Conservation (phyloP, 805 yeast genomes). For the Wickerhamiella vanderwaltii region DNA sequence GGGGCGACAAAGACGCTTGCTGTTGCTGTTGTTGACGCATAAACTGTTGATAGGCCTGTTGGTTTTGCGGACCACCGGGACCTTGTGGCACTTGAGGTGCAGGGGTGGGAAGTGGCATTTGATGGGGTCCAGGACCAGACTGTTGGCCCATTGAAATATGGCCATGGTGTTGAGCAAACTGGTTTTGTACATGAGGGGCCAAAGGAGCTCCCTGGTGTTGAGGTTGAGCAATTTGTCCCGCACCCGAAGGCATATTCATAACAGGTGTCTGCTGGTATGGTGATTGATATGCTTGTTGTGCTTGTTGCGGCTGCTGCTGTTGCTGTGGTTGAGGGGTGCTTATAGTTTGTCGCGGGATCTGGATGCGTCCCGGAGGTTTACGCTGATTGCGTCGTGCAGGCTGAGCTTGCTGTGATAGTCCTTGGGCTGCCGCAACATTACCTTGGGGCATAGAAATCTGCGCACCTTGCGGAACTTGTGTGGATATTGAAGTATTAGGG, state of each 20-base stretch:
- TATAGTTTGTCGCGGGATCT: conserved; percentile 10
- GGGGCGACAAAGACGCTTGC: conserved; percentile 6
- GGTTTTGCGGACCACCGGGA: background rate
- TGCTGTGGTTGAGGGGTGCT: conserved; percentile 14
- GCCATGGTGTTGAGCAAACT: background rate
- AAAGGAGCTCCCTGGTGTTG: background rate
- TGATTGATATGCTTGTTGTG: background rate
- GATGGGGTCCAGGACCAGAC: background rate
- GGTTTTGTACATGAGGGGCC: background rate
- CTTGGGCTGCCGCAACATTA: too few species aligned
- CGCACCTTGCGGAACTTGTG: background rate
- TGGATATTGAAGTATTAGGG: background rate
- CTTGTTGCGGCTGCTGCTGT: conserved; percentile 14
- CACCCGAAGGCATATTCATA: background rate
- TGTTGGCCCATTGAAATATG: background rate
- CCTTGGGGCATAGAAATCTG: too few species aligned
- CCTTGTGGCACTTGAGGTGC: too few species aligned
- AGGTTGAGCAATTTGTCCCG: too few species aligned
- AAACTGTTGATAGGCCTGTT: conserved; percentile 7
- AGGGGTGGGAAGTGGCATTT: too few species aligned
- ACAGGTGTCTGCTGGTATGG: background rate
- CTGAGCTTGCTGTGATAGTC: too few species aligned
- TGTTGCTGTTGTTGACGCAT: conserved; percentile 13
- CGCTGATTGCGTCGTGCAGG: conserved; percentile 4
- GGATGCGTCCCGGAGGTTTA: conserved; percentile 12